phyloP scores from a whole-genome alignment of 2,329 filamentous ascomycete species.

The Penicillium sp. region DNA sequence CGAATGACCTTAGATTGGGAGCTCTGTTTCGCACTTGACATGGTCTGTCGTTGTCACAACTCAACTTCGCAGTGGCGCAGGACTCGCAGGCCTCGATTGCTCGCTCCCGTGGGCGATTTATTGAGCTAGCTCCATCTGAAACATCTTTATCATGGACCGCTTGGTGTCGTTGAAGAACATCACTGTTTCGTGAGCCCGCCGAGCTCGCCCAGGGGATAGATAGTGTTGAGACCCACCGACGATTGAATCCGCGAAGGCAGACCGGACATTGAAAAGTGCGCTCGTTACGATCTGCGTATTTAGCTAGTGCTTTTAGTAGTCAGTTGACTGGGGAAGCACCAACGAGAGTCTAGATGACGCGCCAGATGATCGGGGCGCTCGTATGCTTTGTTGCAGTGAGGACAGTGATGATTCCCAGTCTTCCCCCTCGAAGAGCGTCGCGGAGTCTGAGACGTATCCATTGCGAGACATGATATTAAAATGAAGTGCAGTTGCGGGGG shows the following conservation, averaged over 20 bases:
- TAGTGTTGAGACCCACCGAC: conserved; percentile 7
- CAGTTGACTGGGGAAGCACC: neutral
- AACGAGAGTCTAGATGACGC: conserved; percentile 18
- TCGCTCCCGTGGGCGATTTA: conserved; percentile 8
- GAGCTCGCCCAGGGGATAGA: neutral
- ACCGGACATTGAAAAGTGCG: conserved; percentile 16
- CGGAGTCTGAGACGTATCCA: neutral
- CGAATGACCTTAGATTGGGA: neutral
- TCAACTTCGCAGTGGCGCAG: conserved; percentile 14
- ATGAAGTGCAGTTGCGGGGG: neutral
- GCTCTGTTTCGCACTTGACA: conserved; percentile 9
- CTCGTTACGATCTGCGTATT: conserved; percentile 16
- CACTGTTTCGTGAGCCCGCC: conserved; percentile 2
- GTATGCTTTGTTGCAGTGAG: conserved; percentile 16
- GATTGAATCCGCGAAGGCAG: conserved; percentile 17
- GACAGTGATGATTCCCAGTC: conserved; percentile 11
- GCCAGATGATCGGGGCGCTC: conserved; percentile 18
- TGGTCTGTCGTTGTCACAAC: conserved; percentile 17
- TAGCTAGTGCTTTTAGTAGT: neutral
- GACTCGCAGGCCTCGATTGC: conserved; percentile 14
- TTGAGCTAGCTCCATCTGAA: neutral
- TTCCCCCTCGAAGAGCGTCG: conserved; percentile 9
- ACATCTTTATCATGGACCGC: conserved; percentile 15
- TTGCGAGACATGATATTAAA: conserved; percentile 7
- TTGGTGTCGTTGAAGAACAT: conserved; percentile 19